Conservation (phyloP, 768 basidiomycete species). For the Lentinus tigrinus region DNA sequence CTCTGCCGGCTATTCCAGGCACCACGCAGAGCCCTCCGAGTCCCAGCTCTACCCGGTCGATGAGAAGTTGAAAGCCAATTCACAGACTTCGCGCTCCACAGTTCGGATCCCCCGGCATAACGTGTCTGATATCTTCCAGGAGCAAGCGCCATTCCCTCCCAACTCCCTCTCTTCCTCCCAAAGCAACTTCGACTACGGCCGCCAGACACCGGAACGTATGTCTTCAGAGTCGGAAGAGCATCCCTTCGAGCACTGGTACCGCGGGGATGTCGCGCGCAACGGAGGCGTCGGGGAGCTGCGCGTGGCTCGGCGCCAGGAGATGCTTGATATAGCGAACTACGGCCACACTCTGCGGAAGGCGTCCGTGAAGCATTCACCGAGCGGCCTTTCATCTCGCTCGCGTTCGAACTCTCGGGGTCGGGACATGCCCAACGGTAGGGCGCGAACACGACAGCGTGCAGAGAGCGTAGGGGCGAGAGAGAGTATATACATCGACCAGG, state of each 20-base stretch:
- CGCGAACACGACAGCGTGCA: slow-evolving; percentile 51
- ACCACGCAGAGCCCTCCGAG: slow-evolving; percentile 20
- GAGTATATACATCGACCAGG: slow-evolving; percentile 65
- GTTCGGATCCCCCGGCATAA: slow-evolving; percentile 33
- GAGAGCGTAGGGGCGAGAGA: slow-evolving; percentile 62
- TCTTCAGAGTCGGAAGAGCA: slow-evolving; percentile 79
- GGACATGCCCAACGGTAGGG: slow-evolving; percentile 12
- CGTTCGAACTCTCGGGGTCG: slow-evolving; percentile 29
- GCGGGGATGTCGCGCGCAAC: slow-evolving; percentile 82
- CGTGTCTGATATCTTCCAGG: slow-evolving; percentile 54
- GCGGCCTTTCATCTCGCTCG: slow-evolving; percentile 16
- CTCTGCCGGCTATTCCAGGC: slow-evolving; percentile 3
- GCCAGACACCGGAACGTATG: slow-evolving; percentile 36
- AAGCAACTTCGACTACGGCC: slow-evolving; percentile 33
- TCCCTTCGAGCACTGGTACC: slow-evolving; percentile 89
- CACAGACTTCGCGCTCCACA: slow-evolving; percentile 29
- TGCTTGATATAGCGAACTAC: slow-evolving; percentile 86
- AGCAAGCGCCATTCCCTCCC: slow-evolving; percentile 60
- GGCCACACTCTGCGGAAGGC: slow-evolving; percentile 55
- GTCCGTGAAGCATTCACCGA: slow-evolving; percentile 16
- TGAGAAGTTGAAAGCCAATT: slow-evolving; percentile 21
- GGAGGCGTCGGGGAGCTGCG: slow-evolving; percentile 86
- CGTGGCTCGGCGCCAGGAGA: slow-evolving; percentile 73
- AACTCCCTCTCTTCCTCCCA: slow-evolving; percentile 43
- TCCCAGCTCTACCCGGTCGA: slow-evolving; percentile 30